Evolutionary conservation across 1,139 yeast genomes (phyloP).

Genomic region (Kodamaea sp.): DNA sequence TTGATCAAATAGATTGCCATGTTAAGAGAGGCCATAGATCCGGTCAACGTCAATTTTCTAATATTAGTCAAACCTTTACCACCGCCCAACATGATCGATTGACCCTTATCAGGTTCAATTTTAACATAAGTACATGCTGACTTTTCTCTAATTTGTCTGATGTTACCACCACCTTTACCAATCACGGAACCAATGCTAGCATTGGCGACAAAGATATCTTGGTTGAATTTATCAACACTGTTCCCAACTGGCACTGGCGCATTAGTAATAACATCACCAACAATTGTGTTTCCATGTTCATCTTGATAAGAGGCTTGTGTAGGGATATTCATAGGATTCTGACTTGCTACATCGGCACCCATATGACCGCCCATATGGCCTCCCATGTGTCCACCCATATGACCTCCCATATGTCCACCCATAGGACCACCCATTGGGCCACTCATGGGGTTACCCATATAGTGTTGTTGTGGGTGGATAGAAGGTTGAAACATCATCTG

Average conservation of each 20-base stretch:
- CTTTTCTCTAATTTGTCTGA: constrained; percentile 71
- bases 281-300: constrained; percentile 44
- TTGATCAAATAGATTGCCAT: constrained; percentile 76
- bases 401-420: not conserved
- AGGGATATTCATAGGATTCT: constrained; percentile 19
- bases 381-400: not conserved
- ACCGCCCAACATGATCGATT: constrained; percentile 50
- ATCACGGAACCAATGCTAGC: constrained; percentile 79
- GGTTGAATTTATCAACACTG: constrained; percentile 49
- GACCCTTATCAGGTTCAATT: constrained; percentile 53
- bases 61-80: constrained; percentile 55
- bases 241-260: constrained; percentile 38
- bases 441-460: constrained; percentile 5
- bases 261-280: constrained; percentile 44
- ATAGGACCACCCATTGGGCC: not conserved
- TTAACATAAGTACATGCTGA: constrained; percentile 73
- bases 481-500: constrained; percentile 45
- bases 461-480: constrained; percentile 35
- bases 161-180: constrained; percentile 82
- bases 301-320: constrained; percentile 40
- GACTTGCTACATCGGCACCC: constrained; percentile 8
- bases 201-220: constrained; percentile 74
- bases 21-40: constrained; percentile 66
- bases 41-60: constrained; percentile 67
- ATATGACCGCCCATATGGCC: constrained; percentile 1